These are phyloP conservation scores for Abelmoschus esculentus DNA, from an alignment of 345 rosid species.

Conservation along the genomic window DNA sequence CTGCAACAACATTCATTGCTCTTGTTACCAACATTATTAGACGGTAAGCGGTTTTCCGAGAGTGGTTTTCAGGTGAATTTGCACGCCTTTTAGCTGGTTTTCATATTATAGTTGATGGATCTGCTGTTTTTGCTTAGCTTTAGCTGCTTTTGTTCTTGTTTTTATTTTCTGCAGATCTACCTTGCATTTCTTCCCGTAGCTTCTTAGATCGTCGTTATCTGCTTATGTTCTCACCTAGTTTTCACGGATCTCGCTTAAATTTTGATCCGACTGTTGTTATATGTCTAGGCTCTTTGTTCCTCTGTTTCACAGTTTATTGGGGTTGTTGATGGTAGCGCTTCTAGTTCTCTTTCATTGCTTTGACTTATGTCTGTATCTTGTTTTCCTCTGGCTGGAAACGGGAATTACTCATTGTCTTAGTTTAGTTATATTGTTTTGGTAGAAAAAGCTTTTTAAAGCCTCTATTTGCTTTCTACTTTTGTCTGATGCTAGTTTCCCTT, in stretches of 20 bases:
- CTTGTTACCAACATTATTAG: neutral
- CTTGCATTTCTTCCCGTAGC: neutral
- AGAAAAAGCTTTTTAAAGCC: neutral
- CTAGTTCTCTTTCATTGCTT: neutral
- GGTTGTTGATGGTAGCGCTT: neutral
- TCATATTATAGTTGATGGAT: neutral
- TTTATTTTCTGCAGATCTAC: neutral
- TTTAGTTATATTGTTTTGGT: neutral
- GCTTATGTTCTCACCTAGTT: neutral
- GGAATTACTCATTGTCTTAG: neutral
- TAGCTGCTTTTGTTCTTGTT: neutral
- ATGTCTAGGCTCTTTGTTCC: neutral
- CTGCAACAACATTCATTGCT: neutral
- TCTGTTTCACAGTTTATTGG: neutral
- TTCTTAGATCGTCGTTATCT: slow-evolving; percentile 5
- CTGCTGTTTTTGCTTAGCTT: neutral
- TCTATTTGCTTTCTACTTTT: neutral
- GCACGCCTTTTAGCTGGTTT: neutral
- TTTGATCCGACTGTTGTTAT: neutral
- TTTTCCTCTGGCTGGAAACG: neutral
- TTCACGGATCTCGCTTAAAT: neutral
- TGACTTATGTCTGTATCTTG: neutral
- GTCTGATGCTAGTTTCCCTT: neutral
- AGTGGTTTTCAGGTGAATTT: slow-evolving; percentile 5
- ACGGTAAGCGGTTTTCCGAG: slow-evolving; percentile 5